Percentiles rank a stretch among this genome's conserved stretches.
phyloP scores from a whole-genome alignment of 768 basidiomycete species.

The Lactarius quietus region DNA sequence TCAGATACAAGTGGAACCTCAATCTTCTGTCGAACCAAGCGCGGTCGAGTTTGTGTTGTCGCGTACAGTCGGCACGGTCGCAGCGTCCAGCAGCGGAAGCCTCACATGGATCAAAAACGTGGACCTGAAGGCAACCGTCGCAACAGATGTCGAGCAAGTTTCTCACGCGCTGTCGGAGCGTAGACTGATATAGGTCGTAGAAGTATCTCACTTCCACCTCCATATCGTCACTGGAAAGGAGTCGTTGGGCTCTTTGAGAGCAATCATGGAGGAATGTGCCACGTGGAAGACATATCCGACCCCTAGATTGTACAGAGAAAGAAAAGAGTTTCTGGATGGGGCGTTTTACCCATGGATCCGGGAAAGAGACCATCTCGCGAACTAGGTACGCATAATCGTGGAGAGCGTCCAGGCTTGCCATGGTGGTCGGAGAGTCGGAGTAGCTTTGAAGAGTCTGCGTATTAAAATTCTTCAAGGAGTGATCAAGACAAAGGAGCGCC shows the following conservation, averaged over 20 bases:
- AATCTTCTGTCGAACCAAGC: slow-evolving; percentile 19
- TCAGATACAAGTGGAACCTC: slow-evolving; percentile 19
- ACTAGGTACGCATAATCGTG: slow-evolving; percentile 7
- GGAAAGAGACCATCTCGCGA: neutral
- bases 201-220: slow-evolving; percentile 8
- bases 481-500: slow-evolving; percentile 22
- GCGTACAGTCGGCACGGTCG: slow-evolving; percentile 9
- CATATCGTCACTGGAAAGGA: neutral
- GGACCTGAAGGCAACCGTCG: slow-evolving; percentile 5
- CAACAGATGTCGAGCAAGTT: slow-evolving; percentile 4
- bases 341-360: slow-evolving; percentile 1
- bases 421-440: neutral
- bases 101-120: slow-evolving; percentile 22
- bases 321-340: slow-evolving; percentile 9
- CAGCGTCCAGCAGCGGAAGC: neutral
- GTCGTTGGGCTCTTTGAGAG: neutral
- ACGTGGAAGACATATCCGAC: slow-evolving; percentile 10
- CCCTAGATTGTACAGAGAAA: slow-evolving; percentile 6
- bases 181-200: neutral
- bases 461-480: slow-evolving; percentile 1
- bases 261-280: slow-evolving; percentile 12
- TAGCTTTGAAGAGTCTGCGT: neutral
- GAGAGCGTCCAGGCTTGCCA: neutral
- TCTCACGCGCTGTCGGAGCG: slow-evolving; percentile 12
- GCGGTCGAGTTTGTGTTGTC: slow-evolving; percentile 11